These are phyloP conservation scores for Apophysomyces elegans DNA, from an alignment of 371 early-diverging fungal genomes.

Conservation along the genomic window DNA sequence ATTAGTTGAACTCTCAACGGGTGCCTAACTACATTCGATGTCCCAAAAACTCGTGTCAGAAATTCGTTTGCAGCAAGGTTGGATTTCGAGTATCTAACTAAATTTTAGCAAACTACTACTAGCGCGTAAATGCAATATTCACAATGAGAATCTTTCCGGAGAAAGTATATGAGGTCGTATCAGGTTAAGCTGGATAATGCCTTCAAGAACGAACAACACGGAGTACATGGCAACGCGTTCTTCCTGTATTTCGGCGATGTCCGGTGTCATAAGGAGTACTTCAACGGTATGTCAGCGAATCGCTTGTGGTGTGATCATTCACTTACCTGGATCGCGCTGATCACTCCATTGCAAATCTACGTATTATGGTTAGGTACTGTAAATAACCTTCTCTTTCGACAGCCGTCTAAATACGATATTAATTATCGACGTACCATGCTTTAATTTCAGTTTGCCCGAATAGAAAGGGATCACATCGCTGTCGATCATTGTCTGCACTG, in stretches of 20 bases:
- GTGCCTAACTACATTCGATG: neutral
- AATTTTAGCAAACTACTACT: neutral
- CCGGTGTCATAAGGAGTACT: constrained; percentile 4
- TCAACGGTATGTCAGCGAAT: neutral
- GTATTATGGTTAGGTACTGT: neutral
- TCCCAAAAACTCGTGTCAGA: neutral
- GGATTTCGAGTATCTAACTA: neutral
- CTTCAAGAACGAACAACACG: constrained; percentile 3
- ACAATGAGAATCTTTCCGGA: neutral
- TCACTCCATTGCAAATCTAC: neutral
- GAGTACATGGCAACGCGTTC: constrained; percentile 7
- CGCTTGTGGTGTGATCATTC: no score
- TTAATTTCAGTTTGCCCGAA: constrained; percentile 4
- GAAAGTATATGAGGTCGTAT: constrained; percentile 5
- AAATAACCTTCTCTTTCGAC: neutral
- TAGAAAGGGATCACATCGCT: neutral
- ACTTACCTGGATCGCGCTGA: constrained; percentile 1
- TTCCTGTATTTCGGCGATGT: neutral
- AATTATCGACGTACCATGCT: neutral
- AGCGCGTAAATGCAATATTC: neutral
- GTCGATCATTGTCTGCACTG: neutral
- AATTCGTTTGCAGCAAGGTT: neutral
- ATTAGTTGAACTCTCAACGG: neutral
- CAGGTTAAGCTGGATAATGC: neutral
- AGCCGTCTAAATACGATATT: neutral